A percentile compares a stretch with the other conserved stretches of the same genome.
Conservation (phyloP, 2,329 filamentous ascomycete species). For the Fusarium foetens region DNA sequence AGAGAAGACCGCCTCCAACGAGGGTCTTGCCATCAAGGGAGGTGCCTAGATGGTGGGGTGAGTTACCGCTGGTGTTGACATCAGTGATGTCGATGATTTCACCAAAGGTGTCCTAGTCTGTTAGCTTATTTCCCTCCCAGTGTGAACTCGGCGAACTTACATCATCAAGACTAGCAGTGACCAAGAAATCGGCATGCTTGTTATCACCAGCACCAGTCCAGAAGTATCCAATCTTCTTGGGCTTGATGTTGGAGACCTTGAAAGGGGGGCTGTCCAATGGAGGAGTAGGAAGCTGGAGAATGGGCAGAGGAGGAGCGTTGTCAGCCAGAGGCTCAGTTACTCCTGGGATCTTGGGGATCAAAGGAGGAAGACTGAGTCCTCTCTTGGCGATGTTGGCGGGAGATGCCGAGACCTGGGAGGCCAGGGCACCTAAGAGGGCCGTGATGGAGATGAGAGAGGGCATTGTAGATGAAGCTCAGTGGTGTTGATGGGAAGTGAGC, state of each 20-base stretch:
- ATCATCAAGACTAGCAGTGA: slow-evolving; percentile 68
- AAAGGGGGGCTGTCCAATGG: slow-evolving; percentile 65
- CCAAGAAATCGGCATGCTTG: slow-evolving; percentile 67
- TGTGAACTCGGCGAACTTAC: slow-evolving; percentile 41
- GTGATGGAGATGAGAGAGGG: slow-evolving; percentile 34
- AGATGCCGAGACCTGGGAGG: slow-evolving; percentile 24
- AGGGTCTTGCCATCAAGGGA: slow-evolving; percentile 67
- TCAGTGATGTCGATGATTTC: slow-evolving; percentile 67
- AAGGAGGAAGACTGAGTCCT: slow-evolving; percentile 58
- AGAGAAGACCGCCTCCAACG: slow-evolving; percentile 67
- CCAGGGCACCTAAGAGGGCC: slow-evolving; percentile 31
- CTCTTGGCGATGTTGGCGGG: slow-evolving; percentile 28
- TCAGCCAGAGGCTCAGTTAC: slow-evolving; percentile 65
- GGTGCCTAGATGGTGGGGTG: slow-evolving; percentile 67
- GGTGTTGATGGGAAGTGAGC: slow-evolving; percentile 12
- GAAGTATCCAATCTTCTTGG: slow-evolving; percentile 74
- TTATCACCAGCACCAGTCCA: slow-evolving; percentile 71
- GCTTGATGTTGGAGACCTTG: slow-evolving; percentile 63
- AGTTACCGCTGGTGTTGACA: slow-evolving; percentile 68
- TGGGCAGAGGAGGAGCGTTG: slow-evolving; percentile 64
- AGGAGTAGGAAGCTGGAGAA: slow-evolving; percentile 69
- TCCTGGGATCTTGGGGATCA: slow-evolving; percentile 68
- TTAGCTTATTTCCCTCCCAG: not conserved
- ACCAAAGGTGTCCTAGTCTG: slow-evolving; percentile 66
- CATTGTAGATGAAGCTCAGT: slow-evolving; percentile 15